Evolutionary conservation across 2,329 filamentous ascomycete species (phyloP), one percentile per base, ranked within the genome.

Genomic region (Knufia petricola): DNA sequence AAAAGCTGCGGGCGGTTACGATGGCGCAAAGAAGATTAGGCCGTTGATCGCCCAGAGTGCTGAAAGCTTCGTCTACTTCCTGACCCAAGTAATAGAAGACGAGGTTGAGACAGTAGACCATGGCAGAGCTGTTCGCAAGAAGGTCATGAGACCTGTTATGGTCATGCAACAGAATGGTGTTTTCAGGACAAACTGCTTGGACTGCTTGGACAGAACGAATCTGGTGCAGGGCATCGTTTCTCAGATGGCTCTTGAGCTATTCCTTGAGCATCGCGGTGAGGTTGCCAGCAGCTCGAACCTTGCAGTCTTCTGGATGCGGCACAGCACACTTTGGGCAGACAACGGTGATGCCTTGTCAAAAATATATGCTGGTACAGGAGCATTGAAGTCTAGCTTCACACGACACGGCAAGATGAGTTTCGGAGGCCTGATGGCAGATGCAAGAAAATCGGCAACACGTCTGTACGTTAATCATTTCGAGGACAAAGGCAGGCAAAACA

Each of bases 391-490:
- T 2, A 95, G 89, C 0, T 96, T 95, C 59, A 98, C 92, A 1
- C 78, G 92, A 49, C 82, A 85, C 61, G 92, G 92, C 28, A 96
- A 95, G 67, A 95, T 95, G 87, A 95, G 89, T 9, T 67, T 96
- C 20, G 87, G 89, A 1, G 92, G 92, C 23, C 87, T 89, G 9
- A 79, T 98, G 57, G 89, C 92, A n/a, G 92, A 98, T 69, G 85
- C 88, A 38, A 80, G 90, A 48, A 98, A 98, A 67, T 95, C 87
- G 56, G 89, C 90, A 1, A 92, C 92, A 46, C 78, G 92, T 51
- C 78, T 95, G 54, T 96, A 95, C 63, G 90, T 95, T 69, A 98
- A 98, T 69, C 96, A 95, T 62, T 96, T 98, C 63, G 79, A 88
- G 7, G 92, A 98, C 64, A 94, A 94, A 56, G 85, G 83, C 19